These are phyloP conservation scores for Fusarium compactum DNA, from an alignment of 2,329 filamentous ascomycete species.

Conservation along the genomic window DNA sequence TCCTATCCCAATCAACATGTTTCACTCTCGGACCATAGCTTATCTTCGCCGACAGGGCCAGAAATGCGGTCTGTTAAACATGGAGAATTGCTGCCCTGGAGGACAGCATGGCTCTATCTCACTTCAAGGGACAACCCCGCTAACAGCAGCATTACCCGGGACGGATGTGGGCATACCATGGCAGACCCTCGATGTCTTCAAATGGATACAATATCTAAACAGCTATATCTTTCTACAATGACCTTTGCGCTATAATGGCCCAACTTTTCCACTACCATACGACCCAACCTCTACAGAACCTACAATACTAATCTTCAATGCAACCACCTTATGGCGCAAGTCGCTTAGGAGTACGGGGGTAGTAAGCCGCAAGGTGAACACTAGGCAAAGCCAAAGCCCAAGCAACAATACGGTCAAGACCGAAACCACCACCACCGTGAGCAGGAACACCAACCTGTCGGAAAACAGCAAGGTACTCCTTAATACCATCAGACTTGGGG, in stretches of 20 bases:
- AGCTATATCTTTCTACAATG: slow-evolving; percentile 2
- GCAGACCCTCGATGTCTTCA: neutral
- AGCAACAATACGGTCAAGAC: slow-evolving; percentile 85
- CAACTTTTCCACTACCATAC: neutral
- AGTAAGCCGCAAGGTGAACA: slow-evolving; percentile 69
- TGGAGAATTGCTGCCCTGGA: neutral
- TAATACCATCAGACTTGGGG: slow-evolving; percentile 78
- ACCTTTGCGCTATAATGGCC: neutral
- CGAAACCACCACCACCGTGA: slow-evolving; percentile 90
- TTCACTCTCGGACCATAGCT: neutral
- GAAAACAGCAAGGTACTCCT: slow-evolving; percentile 90
- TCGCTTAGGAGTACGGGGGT: slow-evolving; percentile 71
- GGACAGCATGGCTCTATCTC: neutral
- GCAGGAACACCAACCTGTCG: slow-evolving; percentile 83
- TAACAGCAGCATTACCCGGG: neutral
- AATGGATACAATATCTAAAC: neutral
- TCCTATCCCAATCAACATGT: neutral
- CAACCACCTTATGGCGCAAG: slow-evolving; percentile 59
- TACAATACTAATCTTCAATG: neutral
- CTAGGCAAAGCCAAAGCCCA: slow-evolving; percentile 71
- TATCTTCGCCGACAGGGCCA: neutral
- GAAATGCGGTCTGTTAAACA: neutral
- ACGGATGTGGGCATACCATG: too few species aligned
- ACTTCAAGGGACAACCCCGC: neutral
- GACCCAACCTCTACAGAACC: neutral